Percentiles rank a stretch among this genome's conserved stretches.
These are phyloP conservation scores for Scheffersomyces ergatensis DNA, from an alignment of 805 yeast species.

Conservation along the genomic window DNA sequence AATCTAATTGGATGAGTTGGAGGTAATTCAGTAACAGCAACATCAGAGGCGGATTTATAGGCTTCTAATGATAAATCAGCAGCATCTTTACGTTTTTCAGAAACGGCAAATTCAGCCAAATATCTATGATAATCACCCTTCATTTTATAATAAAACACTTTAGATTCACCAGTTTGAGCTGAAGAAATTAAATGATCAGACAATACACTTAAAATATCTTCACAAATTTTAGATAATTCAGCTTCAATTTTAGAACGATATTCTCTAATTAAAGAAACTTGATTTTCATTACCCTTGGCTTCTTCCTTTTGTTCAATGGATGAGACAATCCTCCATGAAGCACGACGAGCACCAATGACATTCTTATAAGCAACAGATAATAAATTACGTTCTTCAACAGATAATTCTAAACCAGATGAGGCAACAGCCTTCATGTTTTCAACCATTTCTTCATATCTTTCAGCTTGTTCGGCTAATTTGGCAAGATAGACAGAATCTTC, in stretches of 20 bases:
- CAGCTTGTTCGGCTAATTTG: conserved; percentile 98
- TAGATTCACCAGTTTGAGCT: conserved; percentile 95
- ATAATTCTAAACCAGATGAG: conserved; percentile 89
- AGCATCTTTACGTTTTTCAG: conserved; percentile 89
- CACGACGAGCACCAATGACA: conserved; percentile 98
- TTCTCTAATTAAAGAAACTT: conserved; percentile 85
- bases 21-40: conserved; percentile 93
- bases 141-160: conserved; percentile 98
- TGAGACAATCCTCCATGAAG: conserved; percentile 98
- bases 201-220: conserved; percentile 85
- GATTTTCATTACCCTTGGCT: conserved; percentile 89
- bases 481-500: conserved; percentile 98
- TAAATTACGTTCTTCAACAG: conserved; percentile 97
- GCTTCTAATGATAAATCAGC: conserved; percentile 92
- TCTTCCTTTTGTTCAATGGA: conserved; percentile 98
- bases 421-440: conserved; percentile 98
- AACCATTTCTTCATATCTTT: conserved; percentile 99
- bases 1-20: conserved; percentile 99
- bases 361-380: conserved; percentile 97
- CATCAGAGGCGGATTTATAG: conserved; percentile 92
- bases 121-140: conserved; percentile 99
- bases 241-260: conserved; percentile 93
- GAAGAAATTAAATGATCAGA: conserved; percentile 88
- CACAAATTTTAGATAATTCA: conserved; percentile 90
- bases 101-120: conserved; percentile 92